phyloP scores from a whole-genome alignment of 2,329 filamentous ascomycete species.

The Taxawa tesnikishii region DNA sequence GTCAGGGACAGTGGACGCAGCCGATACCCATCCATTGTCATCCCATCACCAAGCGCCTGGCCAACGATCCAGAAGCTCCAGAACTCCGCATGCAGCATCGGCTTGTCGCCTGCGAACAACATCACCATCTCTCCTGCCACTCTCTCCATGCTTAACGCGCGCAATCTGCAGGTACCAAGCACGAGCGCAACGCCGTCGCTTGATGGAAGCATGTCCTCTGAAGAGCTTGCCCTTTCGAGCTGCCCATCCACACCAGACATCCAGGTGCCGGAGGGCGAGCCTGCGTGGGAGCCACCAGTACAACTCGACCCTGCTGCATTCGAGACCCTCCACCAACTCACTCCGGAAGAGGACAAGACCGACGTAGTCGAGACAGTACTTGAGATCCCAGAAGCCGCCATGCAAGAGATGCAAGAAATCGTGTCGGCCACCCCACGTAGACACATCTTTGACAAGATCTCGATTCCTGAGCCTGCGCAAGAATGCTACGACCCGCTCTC shows the following conservation, averaged over 20 bases:
- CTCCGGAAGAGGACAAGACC: slow-evolving; percentile 30
- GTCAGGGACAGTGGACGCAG: slow-evolving; percentile 17
- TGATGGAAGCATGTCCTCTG: slow-evolving; percentile 78
- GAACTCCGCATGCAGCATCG: slow-evolving; percentile 29
- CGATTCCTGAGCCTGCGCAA: slow-evolving; percentile 10
- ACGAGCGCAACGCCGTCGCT: slow-evolving; percentile 75
- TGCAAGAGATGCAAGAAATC: slow-evolving; percentile 47
- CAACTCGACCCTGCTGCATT: slow-evolving; percentile 68
- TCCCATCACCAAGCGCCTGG: slow-evolving; percentile 46
- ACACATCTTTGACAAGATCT: slow-evolving; percentile 3
- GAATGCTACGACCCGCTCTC: slow-evolving; percentile 54
- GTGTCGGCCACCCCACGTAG: slow-evolving; percentile 24
- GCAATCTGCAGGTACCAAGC: slow-evolving; percentile 52
- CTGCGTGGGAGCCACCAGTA: slow-evolving; percentile 48
- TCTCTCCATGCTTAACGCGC: slow-evolving; percentile 54
- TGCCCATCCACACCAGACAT: slow-evolving; percentile 75
- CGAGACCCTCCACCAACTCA: slow-evolving; percentile 65
- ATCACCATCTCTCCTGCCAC: slow-evolving; percentile 29
- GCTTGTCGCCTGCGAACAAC: slow-evolving; percentile 36
- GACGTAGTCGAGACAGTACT: slow-evolving; percentile 20
- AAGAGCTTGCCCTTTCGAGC: slow-evolving; percentile 73
- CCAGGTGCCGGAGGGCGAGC: slow-evolving; percentile 38
- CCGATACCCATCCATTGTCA: slow-evolving; percentile 46
- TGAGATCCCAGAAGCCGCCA: slow-evolving; percentile 35
- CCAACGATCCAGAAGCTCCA: slow-evolving; percentile 42